Evolutionary conservation across 257 asterid species (phyloP), one percentile per base, ranked within the genome.

Genomic region (Solanum chilense): DNA sequence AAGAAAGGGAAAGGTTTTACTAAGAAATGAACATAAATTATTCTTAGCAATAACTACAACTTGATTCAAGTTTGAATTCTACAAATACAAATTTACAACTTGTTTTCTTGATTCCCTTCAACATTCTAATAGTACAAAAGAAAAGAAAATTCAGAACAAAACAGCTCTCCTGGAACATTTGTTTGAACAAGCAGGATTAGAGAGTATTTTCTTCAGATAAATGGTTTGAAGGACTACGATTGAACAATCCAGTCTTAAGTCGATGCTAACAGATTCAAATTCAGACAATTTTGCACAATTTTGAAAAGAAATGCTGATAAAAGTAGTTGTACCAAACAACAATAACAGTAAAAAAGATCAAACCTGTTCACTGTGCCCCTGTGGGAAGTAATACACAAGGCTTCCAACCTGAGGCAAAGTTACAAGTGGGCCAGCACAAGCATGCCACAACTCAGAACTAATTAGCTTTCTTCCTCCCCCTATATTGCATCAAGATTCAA

Each of bases 291-390:
- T 25, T 77, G 84, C 66, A 45, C 42, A 78, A 45, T 80, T 18
- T 80, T 49, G 85, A 18, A 49, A 47, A 80, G 44, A 47, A 80
- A 80, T 80, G 11, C 16, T n/a, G 18, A 47, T 29, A 45, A 45
- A 70, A 3, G 23, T 29, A 13, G 44, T 3, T 15, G 37, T 42
- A 45, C 18, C 42, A 29, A 47, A 16, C 2, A 47, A 80, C 12
- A 80, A 49, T 20, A 47, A 44, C 35, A 81, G 56, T 31, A 80
- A 80, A 39, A 68, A 69, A 85, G 89, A 31, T 86, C 90, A 66
- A 41, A 93, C 98, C 96, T 95, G 98, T 88, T 95, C 98, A 87
- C 98, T 95, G 76, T 95, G 98, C 12, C 98, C 98, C 74, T 95
- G 98, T 80, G 98, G 98, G 85, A 93, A 94, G 92, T 95, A 95